These are phyloP conservation scores for Clonostachys rosea DNA, from an alignment of 2,329 filamentous ascomycete genomes.

Conservation along the genomic window DNA sequence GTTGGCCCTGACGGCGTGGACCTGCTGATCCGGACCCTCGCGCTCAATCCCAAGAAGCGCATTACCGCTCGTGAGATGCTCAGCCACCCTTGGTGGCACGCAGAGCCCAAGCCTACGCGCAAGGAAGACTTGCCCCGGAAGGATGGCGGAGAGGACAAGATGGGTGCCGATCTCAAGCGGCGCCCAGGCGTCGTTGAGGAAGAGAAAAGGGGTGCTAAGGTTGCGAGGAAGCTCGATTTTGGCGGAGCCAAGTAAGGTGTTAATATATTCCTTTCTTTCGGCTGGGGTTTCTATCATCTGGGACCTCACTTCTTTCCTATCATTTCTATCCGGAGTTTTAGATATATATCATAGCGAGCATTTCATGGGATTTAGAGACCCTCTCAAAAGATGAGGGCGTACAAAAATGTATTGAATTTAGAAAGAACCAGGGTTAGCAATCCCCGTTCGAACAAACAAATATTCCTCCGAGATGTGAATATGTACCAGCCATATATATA, in stretches of 20 bases:
- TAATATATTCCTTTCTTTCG: not conserved
- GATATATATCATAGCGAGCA: no score
- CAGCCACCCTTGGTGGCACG: slow-evolving; percentile 80
- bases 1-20: slow-evolving; percentile 82
- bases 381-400: no score
- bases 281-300: not conserved
- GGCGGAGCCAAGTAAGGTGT: slow-evolving; percentile 22
- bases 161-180: slow-evolving; percentile 78
- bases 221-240: slow-evolving; percentile 81
- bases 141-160: slow-evolving; percentile 65
- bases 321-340: no score
- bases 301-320: no score
- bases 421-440: no score
- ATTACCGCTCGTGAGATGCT: slow-evolving; percentile 75
- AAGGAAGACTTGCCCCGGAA: slow-evolving; percentile 81
- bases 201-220: slow-evolving; percentile 63
- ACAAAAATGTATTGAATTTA: no score
- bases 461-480: no score
- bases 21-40: slow-evolving; percentile 78
- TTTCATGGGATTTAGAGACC: no score
- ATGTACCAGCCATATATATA: not conserved
- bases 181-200: slow-evolving; percentile 65
- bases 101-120: slow-evolving; percentile 75
- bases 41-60: slow-evolving; percentile 80
- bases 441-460: no score